Evolutionary conservation across 2,329 filamentous ascomycete genomes (phyloP).

Genomic region (Hypoxylon sp.): DNA sequence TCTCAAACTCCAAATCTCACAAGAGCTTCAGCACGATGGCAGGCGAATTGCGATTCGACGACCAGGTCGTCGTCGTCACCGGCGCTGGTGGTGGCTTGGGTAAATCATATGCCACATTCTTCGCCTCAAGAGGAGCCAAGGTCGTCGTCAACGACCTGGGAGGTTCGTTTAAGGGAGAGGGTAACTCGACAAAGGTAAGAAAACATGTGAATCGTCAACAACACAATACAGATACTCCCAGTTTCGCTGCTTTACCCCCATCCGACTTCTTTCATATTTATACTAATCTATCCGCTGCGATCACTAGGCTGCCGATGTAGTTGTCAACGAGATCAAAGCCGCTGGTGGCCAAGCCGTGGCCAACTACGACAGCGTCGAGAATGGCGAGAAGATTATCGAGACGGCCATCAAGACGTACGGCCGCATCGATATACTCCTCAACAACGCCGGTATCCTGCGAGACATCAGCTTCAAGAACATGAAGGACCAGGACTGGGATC

Average conservation of each 20-base stretch:
- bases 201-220: background rate
- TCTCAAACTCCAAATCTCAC: background rate
- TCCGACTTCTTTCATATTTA: background rate
- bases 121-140: constrained; percentile 88
- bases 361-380: constrained; percentile 95
- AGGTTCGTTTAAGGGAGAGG: constrained; percentile 91
- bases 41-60: constrained; percentile 73
- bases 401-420: constrained; percentile 83
- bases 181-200: constrained; percentile 81
- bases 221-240: too few species aligned
- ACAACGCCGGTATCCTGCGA: constrained; percentile 95
- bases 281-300: constrained; percentile 36
- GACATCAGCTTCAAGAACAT: constrained; percentile 99
- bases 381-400: constrained; percentile 93
- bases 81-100: constrained; percentile 85
- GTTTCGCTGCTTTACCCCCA: too few species aligned
- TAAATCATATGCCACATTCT: constrained; percentile 86
- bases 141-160: constrained; percentile 98
- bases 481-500: constrained; percentile 95
- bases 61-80: constrained; percentile 88
- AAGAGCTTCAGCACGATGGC: constrained; percentile 41
- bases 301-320: constrained; percentile 77
- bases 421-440: constrained; percentile 92
- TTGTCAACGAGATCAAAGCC: constrained; percentile 83
- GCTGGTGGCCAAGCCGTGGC: constrained; percentile 94